Base-by-base conservation (phyloP, 495 filamentous ascomycete genomes). In the Talaromyces trachyspermus region DNA sequence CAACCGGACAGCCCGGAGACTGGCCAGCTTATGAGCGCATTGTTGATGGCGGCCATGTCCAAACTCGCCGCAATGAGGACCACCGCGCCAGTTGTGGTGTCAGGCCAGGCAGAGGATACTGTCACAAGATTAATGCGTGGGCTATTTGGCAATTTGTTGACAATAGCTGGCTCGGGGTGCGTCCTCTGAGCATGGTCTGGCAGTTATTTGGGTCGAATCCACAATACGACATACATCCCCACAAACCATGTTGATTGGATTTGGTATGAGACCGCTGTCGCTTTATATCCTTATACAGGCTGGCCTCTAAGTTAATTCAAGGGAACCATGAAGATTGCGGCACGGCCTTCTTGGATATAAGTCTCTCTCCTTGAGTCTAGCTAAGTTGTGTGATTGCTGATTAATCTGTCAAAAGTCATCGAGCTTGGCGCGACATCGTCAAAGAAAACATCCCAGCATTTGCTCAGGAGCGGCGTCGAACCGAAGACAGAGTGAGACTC, bases 171-270 rank as follows among this genome's bases (percentile, higher is more conserved):
- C 0, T 58, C 58, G 36, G 58, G 58, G 50, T 58, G 9, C 55
- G 58, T 26, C 58, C 58, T 42, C 36, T 56, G 0, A 61, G 58
- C 22, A 61, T 61, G 58, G 53, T 58, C 9, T 61, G 58, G 55
- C 58, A 61, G 32, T 32, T 61, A 17, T 56, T 61, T 45, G 55
- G 55, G 26, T 11, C 33, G 14, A 17, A 56, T 27, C 47, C 58
- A 4, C 35, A 52, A 46, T 52, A 25, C 27, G 52, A 58, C 9
- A n/a, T n/a, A n/a, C n/a, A n/a, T 61, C 22, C 55, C 58, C 9
- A 25, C 36, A 22, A 52, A 44, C 29, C 15, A 47, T 14, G 42
- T 41, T 3, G 55, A 51, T 6, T 61, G 58, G 55, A 42, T 39
- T 12, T 61, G 58, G 58, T 61, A 61, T 42, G 53, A 61, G 32